Evolutionary conservation across 345 rosid genomes (phyloP).

Genomic region (Rhodamnia rubescens): DNA sequence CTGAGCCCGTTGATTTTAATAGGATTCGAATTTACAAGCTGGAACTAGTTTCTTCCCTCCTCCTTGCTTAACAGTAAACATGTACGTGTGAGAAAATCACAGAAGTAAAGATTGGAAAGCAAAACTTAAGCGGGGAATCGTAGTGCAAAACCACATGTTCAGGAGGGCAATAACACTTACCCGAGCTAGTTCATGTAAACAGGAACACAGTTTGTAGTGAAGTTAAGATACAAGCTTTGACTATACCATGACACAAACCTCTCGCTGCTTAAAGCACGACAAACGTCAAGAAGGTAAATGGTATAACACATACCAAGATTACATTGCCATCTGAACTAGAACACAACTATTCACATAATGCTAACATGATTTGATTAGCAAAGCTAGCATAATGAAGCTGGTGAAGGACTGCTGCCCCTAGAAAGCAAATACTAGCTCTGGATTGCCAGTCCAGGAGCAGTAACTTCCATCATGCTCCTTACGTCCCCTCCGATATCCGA

Average conservation of each 20-base stretch:
- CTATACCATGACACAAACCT: not conserved
- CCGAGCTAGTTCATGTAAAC: not conserved
- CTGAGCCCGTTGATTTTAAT: not conserved
- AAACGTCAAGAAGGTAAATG: not conserved
- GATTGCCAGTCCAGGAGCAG: constrained; percentile 37
- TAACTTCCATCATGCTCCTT: constrained; percentile 32
- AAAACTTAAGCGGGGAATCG: not conserved
- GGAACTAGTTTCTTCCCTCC: not conserved
- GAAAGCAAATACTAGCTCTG: constrained; percentile 17
- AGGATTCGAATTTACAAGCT: not conserved
- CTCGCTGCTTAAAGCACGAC: not conserved
- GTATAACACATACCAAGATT: not conserved
- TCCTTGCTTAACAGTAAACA: not conserved
- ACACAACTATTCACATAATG: not conserved
- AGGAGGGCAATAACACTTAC: not conserved
- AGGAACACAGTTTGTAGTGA: not conserved
- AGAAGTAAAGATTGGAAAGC: not conserved
- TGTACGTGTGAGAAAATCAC: not conserved
- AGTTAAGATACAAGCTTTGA: not conserved
- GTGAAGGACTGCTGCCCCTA: not conserved
- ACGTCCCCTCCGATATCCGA: constrained; percentile 24
- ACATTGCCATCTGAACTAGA: not conserved
- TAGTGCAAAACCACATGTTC: not conserved
- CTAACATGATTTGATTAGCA: not conserved
- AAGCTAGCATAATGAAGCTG: not conserved